Evolutionary conservation across 208 protist genomes (phyloP), one percentile per base, ranked within the genome.

Genomic region (Leishmania lainsoni): DNA sequence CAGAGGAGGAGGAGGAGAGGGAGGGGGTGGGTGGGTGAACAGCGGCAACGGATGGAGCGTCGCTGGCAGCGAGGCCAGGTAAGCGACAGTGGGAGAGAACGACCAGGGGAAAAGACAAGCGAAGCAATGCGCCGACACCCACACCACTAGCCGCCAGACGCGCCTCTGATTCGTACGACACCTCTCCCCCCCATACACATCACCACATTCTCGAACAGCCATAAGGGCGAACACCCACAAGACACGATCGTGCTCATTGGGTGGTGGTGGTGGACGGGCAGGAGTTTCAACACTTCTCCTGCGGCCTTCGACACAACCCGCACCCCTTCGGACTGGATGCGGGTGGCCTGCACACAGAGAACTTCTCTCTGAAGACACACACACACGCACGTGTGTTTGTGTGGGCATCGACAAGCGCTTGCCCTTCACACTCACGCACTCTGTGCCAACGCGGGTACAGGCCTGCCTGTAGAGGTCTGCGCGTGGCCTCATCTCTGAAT

Each of bases 401-500:
- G 54, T n/a, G 54, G 5, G 2, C 54, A 22, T 22, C 20, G 54
- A 26, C 3, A 20, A 59, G 35, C 35, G 35, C 35, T 39, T 39
- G 35, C 0, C 35, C 35, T 39, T 39, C 35, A 54, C 51, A 16
- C 51, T 54, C 51, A 54, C 51, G 51, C 51, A 16, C 51, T 54
- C 51, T 54, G 51, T 54, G 51, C 51, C 12, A 16, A 54, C 51
- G 51, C 51, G 51, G 12, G 51, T 54, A 54, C 51, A 54, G 51
- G 51, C 68, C 39, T 42, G 32, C 22, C 10, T 29, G 14, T 76
- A 4, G 20, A 39, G 10, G 59, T 39, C n/a, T 35, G 59, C 59
- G 59, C n/a, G 59, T 12, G 20, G 3, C 35, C n/a, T 75, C 71
- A 81, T 6, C 78, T 75, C 17, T 75, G 29, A 12, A 83, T 83